Evolutionary conservation across 1,139 yeast genomes (phyloP).

Genomic region (Blastobotrys raffinosifermentans): DNA sequence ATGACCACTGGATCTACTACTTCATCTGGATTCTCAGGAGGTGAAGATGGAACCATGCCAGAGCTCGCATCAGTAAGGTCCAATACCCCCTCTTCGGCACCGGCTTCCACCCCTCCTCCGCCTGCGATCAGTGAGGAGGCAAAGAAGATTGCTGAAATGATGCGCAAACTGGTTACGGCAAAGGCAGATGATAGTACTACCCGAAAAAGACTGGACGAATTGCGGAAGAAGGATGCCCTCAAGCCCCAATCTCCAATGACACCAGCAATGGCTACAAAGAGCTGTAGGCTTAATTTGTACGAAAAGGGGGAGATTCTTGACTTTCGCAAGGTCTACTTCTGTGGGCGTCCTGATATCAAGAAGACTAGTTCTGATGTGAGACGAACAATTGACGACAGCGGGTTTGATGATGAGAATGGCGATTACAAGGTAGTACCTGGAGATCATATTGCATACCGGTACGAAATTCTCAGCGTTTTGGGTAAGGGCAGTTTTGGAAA

Average conservation of each 20-base stretch:
- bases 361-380: conserved; percentile 40
- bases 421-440: conserved; percentile 52
- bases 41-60: too few species aligned
- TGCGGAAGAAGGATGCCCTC: conserved; percentile 6
- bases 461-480: conserved; percentile 51
- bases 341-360: conserved; percentile 33
- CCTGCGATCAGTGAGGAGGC: conserved; percentile 7
- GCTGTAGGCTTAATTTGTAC: conserved; percentile 30
- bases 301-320: conserved; percentile 48
- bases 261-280: conserved; percentile 24
- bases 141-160: conserved; percentile 16
- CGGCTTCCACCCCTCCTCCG: too few species aligned
- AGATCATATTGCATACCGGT: conserved; percentile 75
- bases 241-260: conserved; percentile 19
- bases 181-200: conserved; percentile 17
- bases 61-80: too few species aligned
- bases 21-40: too few species aligned
- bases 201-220: conserved; percentile 10
- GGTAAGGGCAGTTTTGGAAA: conserved; percentile 87
- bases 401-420: conserved; percentile 66
- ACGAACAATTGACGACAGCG: conserved; percentile 44
- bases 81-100: too few species aligned
- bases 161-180: conserved; percentile 18
- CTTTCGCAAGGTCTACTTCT: conserved; percentile 39
- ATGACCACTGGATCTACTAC: too few species aligned